These are phyloP conservation scores for Cyberlindnera euphorbiiphila DNA, from an alignment of 805 yeast genomes.

Conservation along the genomic window DNA sequence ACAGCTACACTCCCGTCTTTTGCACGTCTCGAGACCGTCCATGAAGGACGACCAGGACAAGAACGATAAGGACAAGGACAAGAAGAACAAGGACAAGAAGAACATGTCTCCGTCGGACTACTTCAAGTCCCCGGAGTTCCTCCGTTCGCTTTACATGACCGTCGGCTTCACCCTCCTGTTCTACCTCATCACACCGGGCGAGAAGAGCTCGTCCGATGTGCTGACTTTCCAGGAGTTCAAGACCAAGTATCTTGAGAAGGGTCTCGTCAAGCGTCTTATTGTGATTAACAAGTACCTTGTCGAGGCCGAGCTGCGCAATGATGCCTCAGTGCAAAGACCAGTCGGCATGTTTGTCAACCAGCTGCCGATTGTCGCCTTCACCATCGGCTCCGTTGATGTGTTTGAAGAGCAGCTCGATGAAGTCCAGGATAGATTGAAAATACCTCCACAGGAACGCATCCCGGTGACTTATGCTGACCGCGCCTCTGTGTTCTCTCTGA, in stretches of 20 bases:
- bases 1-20: constrained; percentile 8
- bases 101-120: constrained; percentile 33
- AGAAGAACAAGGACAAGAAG: constrained; percentile 22
- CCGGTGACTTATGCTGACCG: constrained; percentile 75
- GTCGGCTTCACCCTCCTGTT: constrained; percentile 37
- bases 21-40: constrained; percentile 12
- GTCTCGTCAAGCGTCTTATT: constrained; percentile 66
- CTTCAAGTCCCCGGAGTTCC: constrained; percentile 40
- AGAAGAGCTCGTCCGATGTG: constrained; percentile 25
- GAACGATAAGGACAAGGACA: constrained; percentile 21
- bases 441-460: constrained; percentile 65
- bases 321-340: constrained; percentile 27
- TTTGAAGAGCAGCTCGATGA: constrained; percentile 80
- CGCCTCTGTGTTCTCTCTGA: constrained; percentile 56
- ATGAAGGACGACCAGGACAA: constrained; percentile 13
- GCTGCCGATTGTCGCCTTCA: constrained; percentile 56
- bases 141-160: constrained; percentile 36
- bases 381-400: constrained; percentile 82
- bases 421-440: constrained; percentile 64
- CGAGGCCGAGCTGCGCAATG: constrained; percentile 57
- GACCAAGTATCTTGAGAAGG: constrained; percentile 70
- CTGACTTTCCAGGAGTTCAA: constrained; percentile 81
- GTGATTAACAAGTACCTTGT: constrained; percentile 74
- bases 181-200: constrained; percentile 31
- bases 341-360: constrained; percentile 29